phyloP scores from a whole-genome alignment of 768 basidiomycete species.

The Trametes meyenii region DNA sequence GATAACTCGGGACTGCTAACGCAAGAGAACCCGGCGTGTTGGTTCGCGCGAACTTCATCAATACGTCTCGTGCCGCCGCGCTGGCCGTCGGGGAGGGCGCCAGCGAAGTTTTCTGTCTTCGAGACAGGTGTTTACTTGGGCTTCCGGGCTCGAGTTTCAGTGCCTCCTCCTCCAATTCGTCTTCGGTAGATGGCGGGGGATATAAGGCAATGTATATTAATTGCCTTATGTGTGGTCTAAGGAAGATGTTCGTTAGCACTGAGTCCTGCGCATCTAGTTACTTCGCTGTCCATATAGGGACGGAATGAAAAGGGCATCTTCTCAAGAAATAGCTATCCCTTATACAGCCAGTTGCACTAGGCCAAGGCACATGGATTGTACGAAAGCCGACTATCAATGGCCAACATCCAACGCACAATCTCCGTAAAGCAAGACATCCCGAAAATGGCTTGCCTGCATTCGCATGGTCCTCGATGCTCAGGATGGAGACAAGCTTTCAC shows the following conservation, averaged over 20 bases:
- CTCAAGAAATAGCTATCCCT: no score
- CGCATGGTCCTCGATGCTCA: no score
- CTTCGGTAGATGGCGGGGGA: conserved; percentile 40
- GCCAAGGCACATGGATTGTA: no score
- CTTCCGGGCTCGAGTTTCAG: conserved; percentile 30
- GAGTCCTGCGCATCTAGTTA: background rate
- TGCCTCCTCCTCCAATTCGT: conserved; percentile 30
- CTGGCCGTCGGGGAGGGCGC: conserved; percentile 50
- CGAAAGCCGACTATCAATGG: no score
- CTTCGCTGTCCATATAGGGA: no score
- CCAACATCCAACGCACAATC: no score
- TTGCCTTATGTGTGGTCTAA: conserved; percentile 65
- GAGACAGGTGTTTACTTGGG: conserved; percentile 38
- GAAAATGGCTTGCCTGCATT: no score
- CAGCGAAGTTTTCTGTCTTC: conserved; percentile 43
- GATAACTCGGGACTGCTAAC: conserved; percentile 57
- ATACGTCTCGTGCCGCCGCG: conserved; percentile 52
- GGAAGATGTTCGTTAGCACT: background rate
- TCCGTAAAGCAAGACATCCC: no score
- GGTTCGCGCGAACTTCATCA: conserved; percentile 58
- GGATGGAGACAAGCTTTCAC: no score
- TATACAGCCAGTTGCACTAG: no score
- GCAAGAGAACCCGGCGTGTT: conserved; percentile 57
- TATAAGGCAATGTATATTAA: conserved; percentile 73
- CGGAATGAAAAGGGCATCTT: no score